A percentile compares a stretch with the other conserved stretches of the same genome.
phyloP scores from a whole-genome alignment of 345 rosid species.

The Noccaea bulbosa region DNA sequence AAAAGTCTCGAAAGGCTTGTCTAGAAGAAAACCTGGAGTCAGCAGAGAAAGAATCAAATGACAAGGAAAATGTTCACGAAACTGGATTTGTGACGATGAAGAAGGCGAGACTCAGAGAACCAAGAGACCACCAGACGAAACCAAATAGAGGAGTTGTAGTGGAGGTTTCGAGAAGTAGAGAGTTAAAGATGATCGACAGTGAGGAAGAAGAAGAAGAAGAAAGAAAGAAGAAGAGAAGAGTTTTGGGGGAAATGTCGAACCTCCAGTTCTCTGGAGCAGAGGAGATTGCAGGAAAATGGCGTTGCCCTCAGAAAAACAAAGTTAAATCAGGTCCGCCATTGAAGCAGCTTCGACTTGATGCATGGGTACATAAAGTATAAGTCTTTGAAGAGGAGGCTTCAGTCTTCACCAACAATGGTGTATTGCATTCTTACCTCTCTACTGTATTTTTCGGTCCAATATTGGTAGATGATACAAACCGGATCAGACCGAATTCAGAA shows the following conservation, averaged over 20 bases:
- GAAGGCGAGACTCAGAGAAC: slow-evolving; percentile 42
- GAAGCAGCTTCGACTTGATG: slow-evolving; percentile 86
- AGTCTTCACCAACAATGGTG: slow-evolving; percentile 15
- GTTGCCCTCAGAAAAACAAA: slow-evolving; percentile 78
- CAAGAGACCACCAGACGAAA: slow-evolving; percentile 33
- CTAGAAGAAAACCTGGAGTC: slow-evolving; percentile 1
- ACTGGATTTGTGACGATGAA: slow-evolving; percentile 61
- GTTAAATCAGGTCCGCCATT: slow-evolving; percentile 65
- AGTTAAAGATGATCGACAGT: slow-evolving; percentile 5
- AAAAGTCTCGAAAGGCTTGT: slow-evolving; percentile 26
- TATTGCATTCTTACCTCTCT: slow-evolving; percentile 2
- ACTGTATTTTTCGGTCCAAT: not conserved
- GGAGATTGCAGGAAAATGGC: slow-evolving; percentile 70
- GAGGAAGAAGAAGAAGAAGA: slow-evolving; percentile 20
- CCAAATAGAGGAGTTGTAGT: slow-evolving; percentile 30
- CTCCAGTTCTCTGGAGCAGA: slow-evolving; percentile 37
- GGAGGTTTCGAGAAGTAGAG: slow-evolving; percentile 42
- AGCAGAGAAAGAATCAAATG: slow-evolving; percentile 15
- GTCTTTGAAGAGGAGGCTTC: not conserved
- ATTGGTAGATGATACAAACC: slow-evolving; percentile 20
- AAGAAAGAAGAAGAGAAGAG: slow-evolving; percentile 46
- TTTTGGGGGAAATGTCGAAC: slow-evolving; percentile 59
- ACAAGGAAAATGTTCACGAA: slow-evolving; percentile 46
- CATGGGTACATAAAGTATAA: slow-evolving; percentile 63
- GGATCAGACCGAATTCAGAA: slow-evolving; percentile 11